Base-by-base conservation (phyloP, 1,139 yeast genomes). In the Saccharomyces pastorianus region DNA sequence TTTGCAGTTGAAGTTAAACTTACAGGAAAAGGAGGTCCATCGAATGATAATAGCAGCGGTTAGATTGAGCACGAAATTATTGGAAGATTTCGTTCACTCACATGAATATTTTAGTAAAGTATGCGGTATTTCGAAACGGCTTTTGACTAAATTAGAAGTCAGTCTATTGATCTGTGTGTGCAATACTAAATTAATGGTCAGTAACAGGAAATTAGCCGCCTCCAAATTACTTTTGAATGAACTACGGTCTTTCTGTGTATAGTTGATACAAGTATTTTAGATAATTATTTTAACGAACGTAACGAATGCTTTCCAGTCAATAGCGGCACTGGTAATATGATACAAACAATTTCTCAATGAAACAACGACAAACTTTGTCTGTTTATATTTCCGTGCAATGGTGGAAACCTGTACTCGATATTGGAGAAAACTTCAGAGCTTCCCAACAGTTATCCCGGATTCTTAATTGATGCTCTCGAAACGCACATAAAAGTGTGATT, bases 21-120 rank as follows among this genome's bases (percentile, higher is more conserved):
- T 65, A 59, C 46, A 65, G 63, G 50, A 61, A 59, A 9, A 57
- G 8, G 76, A 79, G 51, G 75, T 73, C 2, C 82, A 80, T 64
- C 68, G 85, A 26, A 58, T 81, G 20, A 67, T 79, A 13, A 71
- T 79, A 34, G 79, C 83, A 0, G 71, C 78, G 1, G 64, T 80
- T 13, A 67, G 84, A 14, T 64, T 81, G 0, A 77, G 83, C 5
- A 73, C 80, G 42, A 81, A 81, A 61, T 67, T 74, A 3, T 61
- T 79, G 4, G 85, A 81, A 60, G 85, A 81, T 61, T 70, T 76
- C 46, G 74, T 73, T 49, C 80, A 79, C 59, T 73, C 77, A 3
- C 83, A 79, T 62, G 69, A 69, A 48, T 75, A 80, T 54, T 77
- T 76, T 56, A 79, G 83, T 28, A 76, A 76, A 53, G 81, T 80